Evolutionary conservation across 169 alveolate genomes (phyloP), one percentile per base, ranked within the genome.

Genomic region (Eimeria brunetti): DNA sequence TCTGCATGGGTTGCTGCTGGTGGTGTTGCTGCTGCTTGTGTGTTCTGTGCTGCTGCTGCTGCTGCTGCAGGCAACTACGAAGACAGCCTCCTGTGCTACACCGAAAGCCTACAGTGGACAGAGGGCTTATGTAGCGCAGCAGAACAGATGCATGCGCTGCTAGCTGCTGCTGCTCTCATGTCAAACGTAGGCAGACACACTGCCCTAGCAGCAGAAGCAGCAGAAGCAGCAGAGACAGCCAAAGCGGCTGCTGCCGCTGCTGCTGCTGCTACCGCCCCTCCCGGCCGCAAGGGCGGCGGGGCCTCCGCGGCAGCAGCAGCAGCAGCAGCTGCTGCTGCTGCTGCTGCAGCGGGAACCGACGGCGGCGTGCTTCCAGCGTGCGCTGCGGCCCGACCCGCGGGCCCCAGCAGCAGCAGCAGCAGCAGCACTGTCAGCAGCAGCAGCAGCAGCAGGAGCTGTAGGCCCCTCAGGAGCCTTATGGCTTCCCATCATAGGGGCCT

Each of bases 151-250:
- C 53, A 53, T 33, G 90, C 90, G 41, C 75, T 83, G 24, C 9
- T 83, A 56, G 90, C 90, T 9, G 90, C 90, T 33, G 90, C 90
- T 20, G 90, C 90, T 2, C 53, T 83, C 30, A 83, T 83, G 90
- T 30, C 90, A 11, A 67, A 83, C 41, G 36, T 83, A 6, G 90
- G 90, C 76, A 83, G 90, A 41, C 90, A 83, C 90, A 83, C 90
- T 27, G 90, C 90, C 2, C 53, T 83, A 33, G 90, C 90, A 30
- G 90, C 90, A n/a, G 90, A 83, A 56, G 90, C 90, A n/a, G 90
- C 90, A n/a, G 75, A 83, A 56, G 90, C 90, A 33, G 90, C 90
- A 30, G 90, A 56, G 30, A 76, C 90, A 2, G 49, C 75, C 90
- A 51, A 78, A 78, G 88, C 88, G 24, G 88, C 88, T n/a, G 67